These are phyloP conservation scores for Daedaleopsis nitida DNA, from an alignment of 768 basidiomycete species.

Conservation along the genomic window DNA sequence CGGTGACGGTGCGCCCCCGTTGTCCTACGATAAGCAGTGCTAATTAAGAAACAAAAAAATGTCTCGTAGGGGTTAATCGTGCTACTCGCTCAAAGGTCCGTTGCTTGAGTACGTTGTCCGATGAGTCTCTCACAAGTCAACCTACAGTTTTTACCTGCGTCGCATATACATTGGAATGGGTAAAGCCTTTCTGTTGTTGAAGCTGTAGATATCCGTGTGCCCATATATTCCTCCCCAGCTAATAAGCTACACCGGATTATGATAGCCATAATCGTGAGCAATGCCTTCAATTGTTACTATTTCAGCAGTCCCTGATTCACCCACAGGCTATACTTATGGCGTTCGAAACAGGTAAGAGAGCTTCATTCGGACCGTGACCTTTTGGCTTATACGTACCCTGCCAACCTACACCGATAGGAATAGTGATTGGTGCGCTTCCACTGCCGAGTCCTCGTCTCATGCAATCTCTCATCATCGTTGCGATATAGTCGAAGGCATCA, in stretches of 20 bases:
- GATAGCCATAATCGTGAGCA: background rate
- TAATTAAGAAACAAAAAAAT: background rate
- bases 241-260: background rate
- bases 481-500: background rate
- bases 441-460: background rate
- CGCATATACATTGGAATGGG: background rate
- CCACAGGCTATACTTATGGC: background rate
- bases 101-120: background rate
- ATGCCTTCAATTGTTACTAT: background rate
- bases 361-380: background rate
- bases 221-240: background rate
- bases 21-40: background rate
- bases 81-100: background rate
- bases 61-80: background rate
- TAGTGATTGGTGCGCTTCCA: background rate
- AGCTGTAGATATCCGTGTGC: background rate
- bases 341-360: background rate
- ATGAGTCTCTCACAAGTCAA: background rate
- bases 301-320: background rate
- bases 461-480: background rate
- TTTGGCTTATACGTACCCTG: background rate
- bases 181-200: background rate
- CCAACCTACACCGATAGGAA: background rate
- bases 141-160: background rate
- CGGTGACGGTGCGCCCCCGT: background rate